A percentile compares a stretch with the other conserved stretches of the same genome.
phyloP scores from a whole-genome alignment of 2,329 filamentous ascomycete genomes.

The Trichoderma aggressivum region DNA sequence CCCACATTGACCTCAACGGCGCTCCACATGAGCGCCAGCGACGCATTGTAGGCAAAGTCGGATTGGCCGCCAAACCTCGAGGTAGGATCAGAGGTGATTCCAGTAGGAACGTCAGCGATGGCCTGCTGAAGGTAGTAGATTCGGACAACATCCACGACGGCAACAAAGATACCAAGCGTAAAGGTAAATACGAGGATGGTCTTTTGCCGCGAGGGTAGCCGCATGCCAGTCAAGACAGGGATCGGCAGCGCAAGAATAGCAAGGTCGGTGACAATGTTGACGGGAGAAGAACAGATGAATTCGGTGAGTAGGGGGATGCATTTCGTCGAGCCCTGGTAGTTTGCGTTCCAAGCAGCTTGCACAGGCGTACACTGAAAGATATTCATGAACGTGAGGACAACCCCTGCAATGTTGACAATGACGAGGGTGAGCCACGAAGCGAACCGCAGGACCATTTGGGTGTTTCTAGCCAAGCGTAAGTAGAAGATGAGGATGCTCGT shows the following conservation, averaged over 20 bases:
- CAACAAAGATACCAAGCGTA: slow-evolving; percentile 79
- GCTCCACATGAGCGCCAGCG: slow-evolving; percentile 88
- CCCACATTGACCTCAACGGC: slow-evolving; percentile 87
- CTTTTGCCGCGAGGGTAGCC: slow-evolving; percentile 80
- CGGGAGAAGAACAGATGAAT: slow-evolving; percentile 72
- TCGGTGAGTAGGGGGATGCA: slow-evolving; percentile 60
- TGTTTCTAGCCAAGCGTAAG: slow-evolving; percentile 74
- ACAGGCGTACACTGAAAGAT: slow-evolving; percentile 82
- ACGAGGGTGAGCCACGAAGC: slow-evolving; percentile 76
- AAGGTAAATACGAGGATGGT: slow-evolving; percentile 84
- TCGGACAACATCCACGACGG: slow-evolving; percentile 81
- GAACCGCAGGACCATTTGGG: slow-evolving; percentile 70
- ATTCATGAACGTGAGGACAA: slow-evolving; percentile 79
- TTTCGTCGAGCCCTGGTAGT: slow-evolving; percentile 30
- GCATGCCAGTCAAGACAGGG: slow-evolving; percentile 83
- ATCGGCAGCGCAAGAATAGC: slow-evolving; percentile 85
- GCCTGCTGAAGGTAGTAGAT: slow-evolving; percentile 87
- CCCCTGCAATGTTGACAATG: slow-evolving; percentile 74
- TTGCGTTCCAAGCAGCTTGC: slow-evolving; percentile 60
- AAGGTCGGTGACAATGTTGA: slow-evolving; percentile 89
- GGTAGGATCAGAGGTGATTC: slow-evolving; percentile 35
- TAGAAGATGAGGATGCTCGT: slow-evolving; percentile 92
- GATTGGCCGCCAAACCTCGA: slow-evolving; percentile 50
- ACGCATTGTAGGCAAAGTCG: slow-evolving; percentile 70
- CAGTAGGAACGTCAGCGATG: slow-evolving; percentile 42